phyloP scores from a whole-genome alignment of 371 early-diverging fungal species.

The Rhizopus microsporus region DNA sequence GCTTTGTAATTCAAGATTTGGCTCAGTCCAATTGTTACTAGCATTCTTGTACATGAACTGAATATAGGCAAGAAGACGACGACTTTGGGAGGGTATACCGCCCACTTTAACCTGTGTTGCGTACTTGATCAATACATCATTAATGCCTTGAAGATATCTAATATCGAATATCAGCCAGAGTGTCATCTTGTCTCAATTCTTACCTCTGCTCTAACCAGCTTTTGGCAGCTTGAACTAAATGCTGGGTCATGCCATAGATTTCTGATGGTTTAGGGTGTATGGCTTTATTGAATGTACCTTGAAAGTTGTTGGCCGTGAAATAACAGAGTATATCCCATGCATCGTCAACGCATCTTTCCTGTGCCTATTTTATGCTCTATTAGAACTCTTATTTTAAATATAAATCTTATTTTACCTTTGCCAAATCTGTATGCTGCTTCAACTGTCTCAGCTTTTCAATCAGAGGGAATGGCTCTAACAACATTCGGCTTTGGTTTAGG shows the following conservation, averaged over 20 bases:
- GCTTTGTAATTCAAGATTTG: constrained; percentile 44
- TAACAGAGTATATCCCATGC: constrained; percentile 20
- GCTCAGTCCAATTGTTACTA: constrained; percentile 1
- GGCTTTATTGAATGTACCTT: neutral
- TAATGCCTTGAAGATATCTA: constrained; percentile 10
- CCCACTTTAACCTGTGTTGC: constrained; percentile 15
- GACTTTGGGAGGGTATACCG: constrained; percentile 11
- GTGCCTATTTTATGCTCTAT: neutral
- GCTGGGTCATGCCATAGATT: neutral
- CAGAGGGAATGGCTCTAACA: neutral
- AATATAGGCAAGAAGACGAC: constrained; percentile 11
- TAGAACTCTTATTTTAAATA: too few species aligned
- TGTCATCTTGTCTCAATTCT: neutral
- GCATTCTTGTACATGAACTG: neutral
- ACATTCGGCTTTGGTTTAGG: constrained; percentile 11
- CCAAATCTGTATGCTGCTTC: neutral
- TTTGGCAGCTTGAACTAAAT: constrained; percentile 11
- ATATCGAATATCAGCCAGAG: neutral
- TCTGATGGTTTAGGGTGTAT: neutral
- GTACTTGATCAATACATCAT: constrained; percentile 15
- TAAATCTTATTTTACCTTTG: neutral
- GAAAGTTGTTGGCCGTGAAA: constrained; percentile 7
- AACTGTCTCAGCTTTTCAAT: constrained; percentile 2
- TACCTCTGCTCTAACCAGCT: constrained; percentile 23
- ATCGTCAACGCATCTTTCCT: neutral